Conservation (phyloP, 2,329 filamentous ascomycete species). For the Colletotrichum lini region DNA sequence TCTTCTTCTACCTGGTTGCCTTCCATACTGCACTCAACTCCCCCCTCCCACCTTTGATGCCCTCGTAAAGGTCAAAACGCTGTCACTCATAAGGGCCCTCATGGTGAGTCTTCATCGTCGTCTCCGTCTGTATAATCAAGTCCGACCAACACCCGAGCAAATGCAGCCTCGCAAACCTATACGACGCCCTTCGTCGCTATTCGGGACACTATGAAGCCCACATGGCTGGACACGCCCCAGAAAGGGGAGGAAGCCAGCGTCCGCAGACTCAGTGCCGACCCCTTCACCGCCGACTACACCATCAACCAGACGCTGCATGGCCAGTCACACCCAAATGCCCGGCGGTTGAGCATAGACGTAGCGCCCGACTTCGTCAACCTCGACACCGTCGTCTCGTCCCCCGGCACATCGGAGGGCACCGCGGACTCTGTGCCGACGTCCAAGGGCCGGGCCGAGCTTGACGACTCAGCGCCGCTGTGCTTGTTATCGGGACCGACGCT, state of each 20-base stretch:
- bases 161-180: slow-evolving; percentile 23
- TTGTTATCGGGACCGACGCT: slow-evolving; percentile 10
- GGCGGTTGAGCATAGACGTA: slow-evolving; percentile 29
- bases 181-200: slow-evolving; percentile 10
- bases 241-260: slow-evolving; percentile 12
- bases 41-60: not conserved
- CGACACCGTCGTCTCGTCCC: slow-evolving; percentile 22
- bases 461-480: slow-evolving; percentile 5
- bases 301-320: slow-evolving; percentile 39
- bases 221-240: slow-evolving; percentile 34
- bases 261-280: slow-evolving; percentile 29
- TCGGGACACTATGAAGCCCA: slow-evolving; percentile 34
- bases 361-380: slow-evolving; percentile 29
- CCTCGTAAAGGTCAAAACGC: slow-evolving; percentile 8
- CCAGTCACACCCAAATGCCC: slow-evolving; percentile 9
- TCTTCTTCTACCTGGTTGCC: not conserved
- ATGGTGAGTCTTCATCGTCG: slow-evolving; percentile 15
- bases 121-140: not conserved
- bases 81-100: slow-evolving; percentile 9
- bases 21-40: too few relatives aligned
- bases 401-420: slow-evolving; percentile 24
- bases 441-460: slow-evolving; percentile 2
- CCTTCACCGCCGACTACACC: slow-evolving; percentile 39
- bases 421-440: slow-evolving; percentile 6
- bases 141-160: not conserved